Conservation (phyloP, 345 rosid species). For the Lepidium didymum region DNA sequence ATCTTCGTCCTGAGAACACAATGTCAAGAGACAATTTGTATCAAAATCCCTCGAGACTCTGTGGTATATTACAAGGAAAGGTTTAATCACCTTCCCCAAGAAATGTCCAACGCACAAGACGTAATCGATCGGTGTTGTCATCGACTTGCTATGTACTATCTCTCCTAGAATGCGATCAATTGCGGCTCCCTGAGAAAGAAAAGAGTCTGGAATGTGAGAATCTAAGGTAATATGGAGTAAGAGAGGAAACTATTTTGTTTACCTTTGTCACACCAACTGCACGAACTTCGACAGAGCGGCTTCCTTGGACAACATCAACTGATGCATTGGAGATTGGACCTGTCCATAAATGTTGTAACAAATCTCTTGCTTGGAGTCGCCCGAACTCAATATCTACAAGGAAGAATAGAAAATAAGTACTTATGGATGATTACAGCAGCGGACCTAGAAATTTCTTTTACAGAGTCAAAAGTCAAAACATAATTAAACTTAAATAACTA, state of each 20-base stretch:
- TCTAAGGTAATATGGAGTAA: not conserved
- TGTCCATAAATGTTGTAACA: conserved; percentile 99
- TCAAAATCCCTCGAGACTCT: not conserved
- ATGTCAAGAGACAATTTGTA: not conserved
- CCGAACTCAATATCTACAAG: conserved; percentile 83
- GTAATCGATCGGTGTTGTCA: conserved; percentile 87
- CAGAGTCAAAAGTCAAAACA: too few relatives aligned
- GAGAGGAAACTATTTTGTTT: not conserved
- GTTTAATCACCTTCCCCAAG: conserved; percentile 68
- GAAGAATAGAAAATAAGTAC: conserved; percentile 6
- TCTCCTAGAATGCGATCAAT: conserved; percentile 95
- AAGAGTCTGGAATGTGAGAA: conserved; percentile 2
- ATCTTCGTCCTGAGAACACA: conserved; percentile 80
- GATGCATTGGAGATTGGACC: conserved; percentile 99
- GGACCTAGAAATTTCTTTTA: too few relatives aligned
- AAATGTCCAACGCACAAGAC: conserved; percentile 96
- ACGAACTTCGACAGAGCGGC: conserved; percentile 95
- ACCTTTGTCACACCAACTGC: conserved; percentile 99
- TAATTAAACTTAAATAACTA: too few relatives aligned
- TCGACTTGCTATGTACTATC: conserved; percentile 89
- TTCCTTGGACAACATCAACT: conserved; percentile 97
- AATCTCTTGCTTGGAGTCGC: conserved; percentile 93
- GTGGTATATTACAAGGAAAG: not conserved
- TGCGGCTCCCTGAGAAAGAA: conserved; percentile 72
- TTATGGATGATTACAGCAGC: not conserved